These are phyloP conservation scores for Hapsidospora chrysogenum DNA, from an alignment of 495 filamentous ascomycete genomes.

Conservation along the genomic window DNA sequence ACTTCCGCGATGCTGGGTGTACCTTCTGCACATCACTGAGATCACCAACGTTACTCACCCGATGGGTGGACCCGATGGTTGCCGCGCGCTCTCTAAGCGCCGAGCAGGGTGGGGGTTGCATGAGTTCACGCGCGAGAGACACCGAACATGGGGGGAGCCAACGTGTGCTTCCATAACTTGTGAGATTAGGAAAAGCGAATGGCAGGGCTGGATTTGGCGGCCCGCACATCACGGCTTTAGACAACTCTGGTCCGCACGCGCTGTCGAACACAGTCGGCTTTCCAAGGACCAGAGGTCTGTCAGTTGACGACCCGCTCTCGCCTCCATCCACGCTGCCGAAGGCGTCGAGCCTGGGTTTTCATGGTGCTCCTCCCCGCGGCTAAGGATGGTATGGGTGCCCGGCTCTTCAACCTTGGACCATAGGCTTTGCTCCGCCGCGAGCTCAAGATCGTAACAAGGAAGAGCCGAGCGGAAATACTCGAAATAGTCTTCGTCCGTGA, in stretches of 20 bases:
- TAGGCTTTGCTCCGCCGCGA: constrained; percentile 11
- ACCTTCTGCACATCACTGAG: no score
- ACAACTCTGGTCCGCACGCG: not conserved
- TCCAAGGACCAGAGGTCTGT: not conserved
- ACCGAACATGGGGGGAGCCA: no score
- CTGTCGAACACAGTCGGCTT: not conserved
- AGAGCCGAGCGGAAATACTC: not conserved
- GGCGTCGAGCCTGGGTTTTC: not conserved
- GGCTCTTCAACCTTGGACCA: constrained; percentile 31
- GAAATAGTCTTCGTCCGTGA: not conserved
- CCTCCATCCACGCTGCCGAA: not conserved
- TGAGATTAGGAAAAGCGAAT: no score
- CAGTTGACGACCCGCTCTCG: not conserved
- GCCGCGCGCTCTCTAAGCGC: no score
- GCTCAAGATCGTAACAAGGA: not conserved
- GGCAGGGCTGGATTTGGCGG: no score
- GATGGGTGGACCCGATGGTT: no score
- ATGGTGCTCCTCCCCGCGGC: not conserved
- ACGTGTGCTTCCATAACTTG: no score
- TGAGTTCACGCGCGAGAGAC: no score
- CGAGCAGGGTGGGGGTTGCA: no score
- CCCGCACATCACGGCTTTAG: not conserved
- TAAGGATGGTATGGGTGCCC: constrained; percentile 34
- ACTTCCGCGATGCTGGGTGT: no score
- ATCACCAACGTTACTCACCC: no score